Base-by-base conservation (phyloP, 2,329 filamentous ascomycete genomes). In the Trichoderma lentiforme region DNA sequence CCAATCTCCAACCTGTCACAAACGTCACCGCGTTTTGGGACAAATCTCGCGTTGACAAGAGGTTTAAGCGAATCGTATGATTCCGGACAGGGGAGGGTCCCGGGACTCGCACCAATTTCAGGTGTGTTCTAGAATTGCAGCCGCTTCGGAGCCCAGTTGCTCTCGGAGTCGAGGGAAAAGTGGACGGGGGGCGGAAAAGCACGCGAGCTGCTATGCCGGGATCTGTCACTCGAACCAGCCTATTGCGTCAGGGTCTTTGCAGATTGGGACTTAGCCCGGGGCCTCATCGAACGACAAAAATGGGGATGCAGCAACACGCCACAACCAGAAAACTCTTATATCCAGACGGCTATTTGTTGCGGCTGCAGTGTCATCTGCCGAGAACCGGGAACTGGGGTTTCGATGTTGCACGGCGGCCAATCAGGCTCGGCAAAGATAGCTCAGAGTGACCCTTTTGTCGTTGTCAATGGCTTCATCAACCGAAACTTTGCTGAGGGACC, bases 231-330 rank as follows among this genome's bases (percentile, higher is more conserved):
- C 57, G 36, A 60, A 26, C 34, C 21, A 63, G 58, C 47, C 62
- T n/a, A 62, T 72, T 62, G 63, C 58, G 65, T 63, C 71, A 64
- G 43, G 65, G 64, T n/a, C 24, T 62, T 62, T 24, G 71, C 57
- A 68, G 64, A 63, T 62, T 67, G 36, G 63, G 39, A 39, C 43
- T 61, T 61, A 56, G 57, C 34, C 63, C 30, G 63, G 43, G 62
- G 64, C 43, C 43, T 34, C 26, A 72, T 72, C 71, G 71, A 68
- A 72, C 71, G 62, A 72, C 47, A 56, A 72, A 68, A 56, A 69
- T 71, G 69, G 69, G 32, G 51, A 47, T 57, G 14, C 60, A 15
- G 60, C 47, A 63, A 71, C 67, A 70, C 67, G 67, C 67, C 66
- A 69, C 57, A 26, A 26, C 26, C 39, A 32, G 26, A 28, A 67